Percentiles rank a stretch among this genome's conserved stretches.
These are phyloP conservation scores for Malus hybrid DNA, from an alignment of 331 rosid species.

Conservation along the genomic window DNA sequence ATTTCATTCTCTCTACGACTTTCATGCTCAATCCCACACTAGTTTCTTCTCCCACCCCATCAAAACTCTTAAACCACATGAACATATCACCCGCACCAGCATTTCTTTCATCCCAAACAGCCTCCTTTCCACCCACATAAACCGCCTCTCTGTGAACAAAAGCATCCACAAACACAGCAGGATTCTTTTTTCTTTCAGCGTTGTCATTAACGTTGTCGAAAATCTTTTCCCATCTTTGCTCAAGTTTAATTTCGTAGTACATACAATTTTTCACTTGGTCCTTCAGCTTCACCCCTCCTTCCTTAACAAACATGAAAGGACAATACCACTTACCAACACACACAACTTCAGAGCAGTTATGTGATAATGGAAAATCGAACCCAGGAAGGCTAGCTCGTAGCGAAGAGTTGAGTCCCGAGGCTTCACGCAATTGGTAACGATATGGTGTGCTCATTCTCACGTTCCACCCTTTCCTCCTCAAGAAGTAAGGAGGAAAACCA, in stretches of 20 bases:
- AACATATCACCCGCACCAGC: background rate
- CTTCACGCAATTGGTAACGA: slow-evolving; percentile 11
- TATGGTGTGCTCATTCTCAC: background rate
- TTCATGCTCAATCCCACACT: slow-evolving; percentile 15
- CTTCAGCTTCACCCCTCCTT: slow-evolving; percentile 9
- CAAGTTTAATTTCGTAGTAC: slow-evolving; percentile 28
- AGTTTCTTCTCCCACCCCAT: background rate
- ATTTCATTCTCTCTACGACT: slow-evolving; percentile 22
- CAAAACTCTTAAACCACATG: slow-evolving; percentile 11
- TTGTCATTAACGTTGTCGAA: background rate
- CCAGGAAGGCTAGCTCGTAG: slow-evolving; percentile 23
- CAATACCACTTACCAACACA: slow-evolving; percentile 32
- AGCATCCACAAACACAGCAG: slow-evolving; percentile 20
- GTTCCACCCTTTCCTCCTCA: slow-evolving; percentile 13
- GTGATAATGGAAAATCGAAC: background rate
- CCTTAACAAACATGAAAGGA: slow-evolving; percentile 34
- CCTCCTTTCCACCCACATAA: slow-evolving; percentile 13
- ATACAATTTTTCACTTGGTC: slow-evolving; percentile 16
- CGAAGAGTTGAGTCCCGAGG: slow-evolving; percentile 17
- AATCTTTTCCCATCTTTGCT: slow-evolving; percentile 27
- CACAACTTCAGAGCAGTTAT: slow-evolving; percentile 1
- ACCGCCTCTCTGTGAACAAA: slow-evolving; percentile 5
- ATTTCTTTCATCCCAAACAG: background rate
- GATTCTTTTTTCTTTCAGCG: background rate
- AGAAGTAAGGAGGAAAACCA: slow-evolving; percentile 15